These are phyloP conservation scores for Pyrenula massariospora DNA, from an alignment of 495 filamentous ascomycete species.

Conservation along the genomic window DNA sequence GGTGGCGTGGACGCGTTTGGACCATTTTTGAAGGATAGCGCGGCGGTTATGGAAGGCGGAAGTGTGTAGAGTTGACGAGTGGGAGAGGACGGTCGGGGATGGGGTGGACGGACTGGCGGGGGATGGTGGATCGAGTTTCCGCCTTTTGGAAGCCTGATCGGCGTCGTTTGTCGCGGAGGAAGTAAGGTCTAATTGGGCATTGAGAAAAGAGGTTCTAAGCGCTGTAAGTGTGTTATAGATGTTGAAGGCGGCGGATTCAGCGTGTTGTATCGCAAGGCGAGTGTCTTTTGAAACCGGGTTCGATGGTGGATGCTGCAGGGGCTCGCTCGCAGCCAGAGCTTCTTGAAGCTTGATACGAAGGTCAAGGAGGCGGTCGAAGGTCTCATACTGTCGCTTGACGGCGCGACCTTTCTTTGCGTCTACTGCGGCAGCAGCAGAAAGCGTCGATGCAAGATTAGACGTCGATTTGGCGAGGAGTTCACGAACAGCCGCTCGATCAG, in stretches of 20 bases:
- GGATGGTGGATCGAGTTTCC: constrained; percentile 32
- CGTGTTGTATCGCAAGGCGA: constrained; percentile 46
- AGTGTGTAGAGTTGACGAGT: constrained; percentile 42
- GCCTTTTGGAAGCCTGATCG: constrained; percentile 38
- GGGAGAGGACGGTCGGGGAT: constrained; percentile 49
- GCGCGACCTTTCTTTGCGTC: constrained; percentile 79
- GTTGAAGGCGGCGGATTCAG: constrained; percentile 76
- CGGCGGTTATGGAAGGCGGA: constrained; percentile 24
- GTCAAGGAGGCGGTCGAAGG: constrained; percentile 80
- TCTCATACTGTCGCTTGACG: constrained; percentile 68
- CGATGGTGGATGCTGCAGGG: constrained; percentile 36
- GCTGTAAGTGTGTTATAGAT: constrained; percentile 76
- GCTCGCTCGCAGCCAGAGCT: constrained; percentile 68
- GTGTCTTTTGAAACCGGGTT: constrained; percentile 16
- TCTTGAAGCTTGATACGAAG: constrained; percentile 86
- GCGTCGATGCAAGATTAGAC: constrained; percentile 52
- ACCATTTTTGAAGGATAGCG: constrained; percentile 35
- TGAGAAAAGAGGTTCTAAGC: constrained; percentile 50
- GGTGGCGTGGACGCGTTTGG: constrained; percentile 34
- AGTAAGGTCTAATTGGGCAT: constrained; percentile 20
- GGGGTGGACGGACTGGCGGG: constrained; percentile 35
- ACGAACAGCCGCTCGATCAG: constrained; percentile 46
- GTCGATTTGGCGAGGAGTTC: constrained; percentile 62
- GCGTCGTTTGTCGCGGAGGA: constrained; percentile 10
- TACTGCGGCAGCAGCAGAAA: constrained; percentile 60